Base-by-base conservation (phyloP, 305 asterid species). In the Ilex paraguariensis region DNA sequence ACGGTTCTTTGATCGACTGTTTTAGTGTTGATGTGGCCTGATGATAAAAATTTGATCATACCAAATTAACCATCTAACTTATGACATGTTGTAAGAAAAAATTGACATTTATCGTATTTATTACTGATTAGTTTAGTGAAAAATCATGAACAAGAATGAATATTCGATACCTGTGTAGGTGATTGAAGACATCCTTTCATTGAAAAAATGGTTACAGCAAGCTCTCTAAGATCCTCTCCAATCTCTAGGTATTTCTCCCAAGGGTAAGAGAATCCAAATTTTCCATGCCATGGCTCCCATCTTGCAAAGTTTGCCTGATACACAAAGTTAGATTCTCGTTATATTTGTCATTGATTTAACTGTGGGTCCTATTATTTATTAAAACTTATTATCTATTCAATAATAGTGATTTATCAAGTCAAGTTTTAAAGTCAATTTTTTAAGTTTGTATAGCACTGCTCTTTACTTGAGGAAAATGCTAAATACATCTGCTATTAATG, bases 211-310 rank as follows among this genome's bases (percentile, higher is more conserved):
- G 79, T 68, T 10, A 91, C 81, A 53, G 94, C 87, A 58, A 92
- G 75, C 46, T 92, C 95, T 61, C 95, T 75, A 51, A 82, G 42
- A 63, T 64, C 77, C 60, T 84, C 95, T 54, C 96, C 97, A 57
- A 87, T 72, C 55, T 77, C 83, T 28, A 92, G 42, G 61, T 92
- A 89, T 52, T 75, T 85, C 3, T 65, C 87, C 97, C 98, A 89
- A 46, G 98, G 97, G 74, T 89, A 81, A 10, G 70, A 56, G 39
- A 87, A 70, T 39, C 98, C 98, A 62, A 87, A 87, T 21, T 82
- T 89, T 16, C 98, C 96, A 80, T 92, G 94, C 97, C 96, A 92
- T 4, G 97, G 97, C 58, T 92, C 98, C 97, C 98, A 90, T 72
- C 77, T 87, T 15, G 98, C 93, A 36, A 73, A 71, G 73, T 87